A percentile compares a stretch with the other conserved stretches of the same genome.
Conservation (phyloP, 495 filamentous ascomycete genomes). For the Penicillium canariense region DNA sequence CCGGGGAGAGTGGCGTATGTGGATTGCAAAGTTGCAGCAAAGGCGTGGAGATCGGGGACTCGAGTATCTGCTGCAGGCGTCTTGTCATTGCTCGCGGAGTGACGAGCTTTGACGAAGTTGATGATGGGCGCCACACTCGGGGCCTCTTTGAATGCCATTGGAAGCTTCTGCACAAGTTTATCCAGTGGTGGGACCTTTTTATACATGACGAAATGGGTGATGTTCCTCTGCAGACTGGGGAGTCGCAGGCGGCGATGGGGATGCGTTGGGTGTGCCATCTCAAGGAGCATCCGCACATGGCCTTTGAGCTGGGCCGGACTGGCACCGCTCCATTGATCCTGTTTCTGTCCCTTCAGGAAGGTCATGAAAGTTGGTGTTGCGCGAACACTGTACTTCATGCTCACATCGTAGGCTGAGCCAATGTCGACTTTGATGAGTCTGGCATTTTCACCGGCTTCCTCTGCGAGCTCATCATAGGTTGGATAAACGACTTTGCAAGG, state of each 20-base stretch:
- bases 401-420: conserved; percentile 62
- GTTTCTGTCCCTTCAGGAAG: conserved; percentile 71
- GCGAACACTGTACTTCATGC: conserved; percentile 61
- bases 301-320: conserved; percentile 63
- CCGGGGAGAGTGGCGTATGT: conserved; percentile 27
- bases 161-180: conserved; percentile 79
- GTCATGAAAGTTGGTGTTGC: conserved; percentile 91
- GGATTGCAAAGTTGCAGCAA: conserved; percentile 34
- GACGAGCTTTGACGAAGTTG: conserved; percentile 56
- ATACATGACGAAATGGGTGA: conserved; percentile 68
- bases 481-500: conserved; percentile 86
- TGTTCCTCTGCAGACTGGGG: conserved; percentile 62
- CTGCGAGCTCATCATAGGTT: conserved; percentile 76
- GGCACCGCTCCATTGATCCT: conserved; percentile 79
- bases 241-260: conserved; percentile 68
- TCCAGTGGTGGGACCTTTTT: conserved; percentile 77
- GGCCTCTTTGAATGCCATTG: conserved; percentile 46
- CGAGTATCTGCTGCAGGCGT: conserved; percentile 39
- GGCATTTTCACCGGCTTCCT: conserved; percentile 65
- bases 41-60: conserved; percentile 52
- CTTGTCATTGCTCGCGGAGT: conserved; percentile 16
- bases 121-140: conserved; percentile 56
- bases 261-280: conserved; percentile 76
- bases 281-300: conserved; percentile 69
- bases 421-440: conserved; percentile 84